Base-by-base conservation (phyloP, 2,329 filamentous ascomycete genomes). In the Spiromastix sp. region DNA sequence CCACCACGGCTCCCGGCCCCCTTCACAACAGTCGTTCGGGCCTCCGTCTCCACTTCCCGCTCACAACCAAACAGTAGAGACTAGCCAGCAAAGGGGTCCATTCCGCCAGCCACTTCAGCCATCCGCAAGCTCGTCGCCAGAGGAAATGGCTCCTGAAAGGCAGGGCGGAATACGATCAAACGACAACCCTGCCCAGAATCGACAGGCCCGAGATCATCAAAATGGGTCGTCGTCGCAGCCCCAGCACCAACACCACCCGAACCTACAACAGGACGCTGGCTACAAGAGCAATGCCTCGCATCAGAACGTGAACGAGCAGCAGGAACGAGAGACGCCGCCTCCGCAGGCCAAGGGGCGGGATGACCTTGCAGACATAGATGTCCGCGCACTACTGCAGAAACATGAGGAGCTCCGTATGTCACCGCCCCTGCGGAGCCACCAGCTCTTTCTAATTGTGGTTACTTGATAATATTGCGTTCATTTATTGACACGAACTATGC, bases 271-370 rank as follows among this genome's bases (percentile, higher is more conserved):
- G 8, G 47, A 47, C 19, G 40, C 41, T 30, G 48, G 46, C 41
- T 52, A 48, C 49, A 50, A 50, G 40, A 42, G 36, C 32, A 49
- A 45, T 38, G 26, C 45, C 31, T 42, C 48, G 10, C 53, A 55
- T 35, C 48, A 51, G 38, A 51, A 47, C 38, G 39, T 49, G 22
- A 38, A 46, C 16, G 63, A 74, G 42, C 49, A 57, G 37, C 64
- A 66, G 9, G 61, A 66, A 37, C 66, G 54, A 40, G 70, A 67
- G 12, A 67, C 68, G 21, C 64, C 62, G 18, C 61, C 60, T 10
- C 38, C 42, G 43, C 27, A 48, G 36, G 43, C 48, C 41, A 46
- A 57, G 46, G 54, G 47, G 38, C 52, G 59, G 32, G 54, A 65
- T 35, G 63, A 67, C 20, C 42, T 54, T 12, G 50, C 59, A 42